A percentile compares a stretch with the other conserved stretches of the same genome.
Evolutionary conservation across 2,329 filamentous ascomycete genomes (phyloP).

Genomic region (Arachnopeziza araneosa): DNA sequence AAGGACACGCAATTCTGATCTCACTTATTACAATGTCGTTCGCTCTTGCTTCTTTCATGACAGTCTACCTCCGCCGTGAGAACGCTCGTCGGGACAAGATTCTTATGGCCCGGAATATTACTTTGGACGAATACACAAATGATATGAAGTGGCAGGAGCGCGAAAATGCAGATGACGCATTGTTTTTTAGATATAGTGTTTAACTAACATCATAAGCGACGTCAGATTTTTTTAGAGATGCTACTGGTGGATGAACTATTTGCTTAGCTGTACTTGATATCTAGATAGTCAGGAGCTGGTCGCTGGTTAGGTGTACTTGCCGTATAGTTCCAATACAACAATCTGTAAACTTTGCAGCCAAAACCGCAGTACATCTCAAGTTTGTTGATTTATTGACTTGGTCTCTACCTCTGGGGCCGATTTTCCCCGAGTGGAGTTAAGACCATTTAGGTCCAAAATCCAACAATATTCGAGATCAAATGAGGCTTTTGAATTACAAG

Average conservation of each 20-base stretch:
- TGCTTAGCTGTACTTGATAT: not conserved
- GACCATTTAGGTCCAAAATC: no score
- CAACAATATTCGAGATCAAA: no score
- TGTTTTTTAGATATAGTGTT: constrained; percentile 49
- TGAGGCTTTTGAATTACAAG: no score
- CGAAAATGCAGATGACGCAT: constrained; percentile 51
- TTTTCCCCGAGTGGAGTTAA: no score
- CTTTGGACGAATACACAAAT: constrained; percentile 43
- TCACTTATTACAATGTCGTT: constrained; percentile 41
- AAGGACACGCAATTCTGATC: constrained; percentile 42
- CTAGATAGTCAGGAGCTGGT: no score
- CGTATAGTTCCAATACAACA: no score
- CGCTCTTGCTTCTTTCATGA: constrained; percentile 49
- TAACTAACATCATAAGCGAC: constrained; percentile 24
- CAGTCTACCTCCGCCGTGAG: constrained; percentile 49
- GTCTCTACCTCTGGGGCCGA: no score
- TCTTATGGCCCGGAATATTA: constrained; percentile 36
- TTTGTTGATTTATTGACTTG: no score
- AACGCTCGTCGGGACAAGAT: constrained; percentile 46
- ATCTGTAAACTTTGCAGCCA: no score
- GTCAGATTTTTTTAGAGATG: not conserved
- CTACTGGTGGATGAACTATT: not conserved
- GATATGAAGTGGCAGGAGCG: constrained; percentile 48
- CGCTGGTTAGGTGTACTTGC: no score
- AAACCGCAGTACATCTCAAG: no score